Base-by-base conservation (phyloP, 371 early-diverging fungal species). In the Coemansia sp. region DNA sequence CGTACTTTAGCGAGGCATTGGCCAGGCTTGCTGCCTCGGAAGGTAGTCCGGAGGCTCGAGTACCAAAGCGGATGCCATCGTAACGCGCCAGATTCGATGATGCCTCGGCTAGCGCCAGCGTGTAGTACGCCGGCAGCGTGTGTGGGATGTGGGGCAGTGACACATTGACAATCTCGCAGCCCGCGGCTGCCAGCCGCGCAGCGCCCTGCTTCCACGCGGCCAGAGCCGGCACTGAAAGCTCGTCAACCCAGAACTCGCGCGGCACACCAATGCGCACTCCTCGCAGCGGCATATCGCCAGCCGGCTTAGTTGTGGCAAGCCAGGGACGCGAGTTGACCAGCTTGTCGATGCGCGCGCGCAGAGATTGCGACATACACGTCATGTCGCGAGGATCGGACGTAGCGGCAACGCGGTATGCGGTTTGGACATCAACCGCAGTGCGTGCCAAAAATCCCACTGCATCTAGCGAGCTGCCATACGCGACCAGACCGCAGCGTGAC, bases 401-500 rank as follows among this genome's bases (percentile, higher is more conserved):
- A 8, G 72, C 41, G 5, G 66, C 50, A 7, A 56, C 47, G 10
- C 14, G 20, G 45, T 55, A 83, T 4, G 55, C 63, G 0, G 20
- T 5, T 0, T 45, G 57, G 26, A 83, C 80, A 61, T 88, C 86
- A 5, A 66, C 59, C 0, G 91, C 88, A 12, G 78, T 76, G 50
- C 78, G 76, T 30, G 91, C 76, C 9, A 97, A 67, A 4, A 92
- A 84, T 12, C 97, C 97, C 12, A 97, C 84, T 0, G 94, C 90
- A 64, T 97, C 97, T 45, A 95, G 81, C 0, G 93, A 92, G 72
- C 87, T 91, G 12, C 92, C 95, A 76, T 94, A 95, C 0, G 94
- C 79, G 3, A 94, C 83, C 8, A 97, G 77, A 4, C 97, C 97
- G 76, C 83, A 82, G n/a, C 97, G 82, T 47, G 96, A 95, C 48